These are phyloP conservation scores for Solanum bulbocastanum DNA, from an alignment of 257 asterid species.

Conservation along the genomic window DNA sequence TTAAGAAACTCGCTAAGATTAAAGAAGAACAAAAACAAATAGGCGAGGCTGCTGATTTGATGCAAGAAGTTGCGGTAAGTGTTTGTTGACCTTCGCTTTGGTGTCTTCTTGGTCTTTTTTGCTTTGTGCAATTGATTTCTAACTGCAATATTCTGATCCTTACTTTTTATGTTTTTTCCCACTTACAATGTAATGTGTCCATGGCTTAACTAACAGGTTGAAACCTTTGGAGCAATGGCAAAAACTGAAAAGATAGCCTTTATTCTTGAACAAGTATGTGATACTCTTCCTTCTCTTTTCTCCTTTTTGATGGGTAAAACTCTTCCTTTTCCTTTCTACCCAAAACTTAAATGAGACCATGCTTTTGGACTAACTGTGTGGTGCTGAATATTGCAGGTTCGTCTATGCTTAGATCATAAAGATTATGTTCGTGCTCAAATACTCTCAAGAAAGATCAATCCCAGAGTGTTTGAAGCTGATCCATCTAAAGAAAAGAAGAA, in stretches of 20 bases:
- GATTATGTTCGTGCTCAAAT: conserved; percentile 97
- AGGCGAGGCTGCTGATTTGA: conserved; percentile 95
- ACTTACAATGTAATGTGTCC: background rate
- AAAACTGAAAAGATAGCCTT: conserved; percentile 96
- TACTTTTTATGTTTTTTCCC: background rate
- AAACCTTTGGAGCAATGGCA: conserved; percentile 98
- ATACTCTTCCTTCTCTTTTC: background rate
- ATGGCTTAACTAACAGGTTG: conserved; percentile 43
- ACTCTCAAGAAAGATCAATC: conserved; percentile 90
- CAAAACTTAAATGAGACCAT: background rate
- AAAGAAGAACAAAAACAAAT: conserved; percentile 87
- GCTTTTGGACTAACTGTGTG: background rate
- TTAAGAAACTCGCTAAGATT: conserved; percentile 83
- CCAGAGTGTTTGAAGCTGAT: conserved; percentile 91
- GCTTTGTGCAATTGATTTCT: background rate
- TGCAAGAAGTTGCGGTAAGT: conserved; percentile 99
- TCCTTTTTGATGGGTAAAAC: background rate
- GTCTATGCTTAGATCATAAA: conserved; percentile 85
- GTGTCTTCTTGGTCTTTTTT: background rate
- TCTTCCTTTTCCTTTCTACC: background rate
- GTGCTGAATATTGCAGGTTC: conserved; percentile 46
- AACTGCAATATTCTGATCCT: background rate
- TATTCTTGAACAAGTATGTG: conserved; percentile 86
- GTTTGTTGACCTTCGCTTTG: background rate
- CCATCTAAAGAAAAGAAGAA: conserved; percentile 80